Evolutionary conservation across 2,329 filamentous ascomycete genomes (phyloP).

Genomic region (Xylariales sp.): DNA sequence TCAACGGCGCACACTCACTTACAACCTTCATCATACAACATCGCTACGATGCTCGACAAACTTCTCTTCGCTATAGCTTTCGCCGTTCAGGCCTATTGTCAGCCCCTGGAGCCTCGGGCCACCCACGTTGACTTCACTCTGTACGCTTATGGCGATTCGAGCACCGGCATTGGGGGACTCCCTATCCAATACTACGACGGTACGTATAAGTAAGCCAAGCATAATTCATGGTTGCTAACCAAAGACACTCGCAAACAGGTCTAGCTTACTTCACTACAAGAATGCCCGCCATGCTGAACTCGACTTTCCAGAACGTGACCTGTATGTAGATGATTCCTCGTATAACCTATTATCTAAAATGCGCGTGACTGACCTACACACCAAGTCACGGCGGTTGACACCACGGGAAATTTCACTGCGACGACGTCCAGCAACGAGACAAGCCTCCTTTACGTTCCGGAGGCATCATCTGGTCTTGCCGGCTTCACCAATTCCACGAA

Average conservation of each 20-base stretch:
- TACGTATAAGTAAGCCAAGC: background rate
- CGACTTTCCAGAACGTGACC: background rate
- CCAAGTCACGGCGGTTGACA: background rate
- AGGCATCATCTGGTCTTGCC: constrained; percentile 1
- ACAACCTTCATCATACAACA: no score
- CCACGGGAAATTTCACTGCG: constrained; percentile 11
- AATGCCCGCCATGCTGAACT: background rate
- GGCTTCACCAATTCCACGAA: constrained; percentile 13
- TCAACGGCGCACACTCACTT: background rate
- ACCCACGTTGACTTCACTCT: constrained; percentile 1
- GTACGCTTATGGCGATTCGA: constrained; percentile 5
- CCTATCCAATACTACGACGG: constrained; percentile 2
- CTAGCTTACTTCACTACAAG: background rate
- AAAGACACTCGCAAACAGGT: background rate
- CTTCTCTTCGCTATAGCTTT: background rate
- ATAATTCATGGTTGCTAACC: no score
- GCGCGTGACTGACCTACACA: background rate
- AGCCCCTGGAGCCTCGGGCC: constrained; percentile 2
- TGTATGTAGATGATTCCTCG: background rate
- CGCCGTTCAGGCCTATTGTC: background rate
- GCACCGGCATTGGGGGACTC: background rate
- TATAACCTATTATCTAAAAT: background rate
- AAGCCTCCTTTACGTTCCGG: background rate
- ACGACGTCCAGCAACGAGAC: constrained; percentile 13
- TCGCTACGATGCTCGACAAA: constrained; percentile 2